Evolutionary conservation across 1,284 basidiomycete genomes (phyloP).

Genomic region (Ustilago shanxiensis): DNA sequence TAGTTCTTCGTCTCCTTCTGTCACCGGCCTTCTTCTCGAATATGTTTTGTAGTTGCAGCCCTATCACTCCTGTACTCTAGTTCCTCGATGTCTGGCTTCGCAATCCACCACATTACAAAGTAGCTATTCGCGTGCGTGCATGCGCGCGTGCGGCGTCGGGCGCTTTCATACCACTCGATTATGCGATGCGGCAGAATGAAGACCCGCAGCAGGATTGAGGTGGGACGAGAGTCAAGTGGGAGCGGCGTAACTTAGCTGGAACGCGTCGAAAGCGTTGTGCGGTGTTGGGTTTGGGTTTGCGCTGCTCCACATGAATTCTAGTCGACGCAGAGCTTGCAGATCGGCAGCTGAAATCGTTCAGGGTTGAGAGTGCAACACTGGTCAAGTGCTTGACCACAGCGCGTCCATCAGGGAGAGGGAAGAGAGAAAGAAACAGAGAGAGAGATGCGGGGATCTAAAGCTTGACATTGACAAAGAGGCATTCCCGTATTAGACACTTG

Average conservation of each 20-base stretch:
- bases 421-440: not conserved
- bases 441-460: constrained; percentile 17
- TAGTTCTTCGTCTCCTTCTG: not conserved
- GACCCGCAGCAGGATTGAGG: too few relatives aligned
- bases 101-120: not conserved
- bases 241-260: not conserved
- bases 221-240: not conserved
- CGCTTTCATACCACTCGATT: too few relatives aligned
- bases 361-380: not conserved
- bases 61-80: constrained; percentile 9
- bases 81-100: not conserved
- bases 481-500: not conserved
- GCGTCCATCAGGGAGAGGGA: not conserved
- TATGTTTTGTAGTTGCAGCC: constrained; percentile 8
- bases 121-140: not conserved
- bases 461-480: not conserved
- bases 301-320: constrained; percentile 28
- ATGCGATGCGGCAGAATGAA: too few relatives aligned
- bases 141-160: not conserved
- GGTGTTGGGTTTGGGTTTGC: constrained; percentile 2
- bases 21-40: not conserved
- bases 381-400: not conserved
- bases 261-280: constrained; percentile 3
- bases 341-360: constrained; percentile 12
- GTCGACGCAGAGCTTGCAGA: constrained; percentile 15